These are phyloP conservation scores for Fusarium praegraminearum DNA, from an alignment of 2,329 filamentous ascomycete genomes.

Conservation along the genomic window DNA sequence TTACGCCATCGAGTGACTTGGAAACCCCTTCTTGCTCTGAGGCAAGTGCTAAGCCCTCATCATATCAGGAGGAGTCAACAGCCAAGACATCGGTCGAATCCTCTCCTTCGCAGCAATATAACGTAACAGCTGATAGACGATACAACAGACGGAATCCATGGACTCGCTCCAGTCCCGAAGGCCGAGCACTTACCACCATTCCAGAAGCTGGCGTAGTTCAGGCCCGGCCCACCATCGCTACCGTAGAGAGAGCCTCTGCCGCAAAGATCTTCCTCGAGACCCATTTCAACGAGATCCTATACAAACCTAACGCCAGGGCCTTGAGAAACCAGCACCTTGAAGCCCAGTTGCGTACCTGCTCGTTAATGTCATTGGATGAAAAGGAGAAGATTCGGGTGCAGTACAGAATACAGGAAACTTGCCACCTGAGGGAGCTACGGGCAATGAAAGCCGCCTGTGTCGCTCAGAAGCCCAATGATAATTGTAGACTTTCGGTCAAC, in stretches of 20 bases:
- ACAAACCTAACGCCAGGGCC: conserved; percentile 54
- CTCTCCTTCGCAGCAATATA: conserved; percentile 40
- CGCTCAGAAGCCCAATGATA: conserved; percentile 15
- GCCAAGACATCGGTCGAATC: conserved; percentile 54
- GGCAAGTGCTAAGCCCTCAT: conserved; percentile 45
- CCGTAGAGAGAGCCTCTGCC: conserved; percentile 81
- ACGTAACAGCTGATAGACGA: conserved; percentile 42
- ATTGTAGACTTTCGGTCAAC: conserved; percentile 37
- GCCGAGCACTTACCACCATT: conserved; percentile 52
- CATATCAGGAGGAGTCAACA: conserved; percentile 45
- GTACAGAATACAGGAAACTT: conserved; percentile 76
- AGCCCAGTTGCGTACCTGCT: conserved; percentile 66
- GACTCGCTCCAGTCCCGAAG: conserved; percentile 54
- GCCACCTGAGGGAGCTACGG: conserved; percentile 79
- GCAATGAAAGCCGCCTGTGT: conserved; percentile 73
- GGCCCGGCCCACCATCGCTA: conserved; percentile 58
- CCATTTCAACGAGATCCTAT: conserved; percentile 79
- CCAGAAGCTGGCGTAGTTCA: conserved; percentile 48
- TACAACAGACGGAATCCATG: conserved; percentile 51
- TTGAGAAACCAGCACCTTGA: conserved; percentile 53
- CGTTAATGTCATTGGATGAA: conserved; percentile 67
- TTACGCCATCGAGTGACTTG: conserved; percentile 26
- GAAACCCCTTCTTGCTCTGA: conserved; percentile 48
- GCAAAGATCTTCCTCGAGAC: conserved; percentile 90
- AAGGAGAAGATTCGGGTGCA: conserved; percentile 63